Base-by-base conservation (phyloP, 208 protist genomes). In the Trypanosoma mega region DNA sequence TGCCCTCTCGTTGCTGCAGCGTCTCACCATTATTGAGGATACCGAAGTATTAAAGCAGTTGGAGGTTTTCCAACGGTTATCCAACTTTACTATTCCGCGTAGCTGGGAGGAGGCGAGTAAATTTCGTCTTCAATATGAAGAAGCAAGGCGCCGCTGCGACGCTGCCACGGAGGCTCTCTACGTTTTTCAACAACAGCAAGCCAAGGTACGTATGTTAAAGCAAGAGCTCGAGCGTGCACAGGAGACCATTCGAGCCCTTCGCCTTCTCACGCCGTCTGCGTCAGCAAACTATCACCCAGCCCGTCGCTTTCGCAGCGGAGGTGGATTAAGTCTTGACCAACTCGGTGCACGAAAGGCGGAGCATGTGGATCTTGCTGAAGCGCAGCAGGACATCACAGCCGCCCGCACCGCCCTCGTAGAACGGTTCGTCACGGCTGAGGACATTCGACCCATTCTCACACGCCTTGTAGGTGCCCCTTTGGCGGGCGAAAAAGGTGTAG, bases 31-130 rank as follows among this genome's bases (percentile, higher is more conserved):
- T 5, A 71, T 74, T 52, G 72, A 78, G 31, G 72, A 78, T 21
- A 7, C 1, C 9, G 65, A 68, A 29, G 50, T 78, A 23, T n/a
- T 14, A 18, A 52, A 58, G 51, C 72, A 78, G 47, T 47, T 78
- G 1, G 23, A 45, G 2, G 53, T 33, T 20, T 74, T 73, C 46
- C 72, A 78, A 59, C 51, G 65, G 31, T 31, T 68, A 20, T 63
- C 66, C 4, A 60, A 59, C 23, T 24, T 68, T 44, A 71, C 59
- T 21, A 69, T 78, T 12, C 72, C 72, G 27, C 58, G 55, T 30
- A 58, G 57, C 12, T 74, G 72, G 72, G 57, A 78, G 26, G 72
- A 69, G 26, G 72, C 72, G 12, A 52, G 37, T 37, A 69, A 78
- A 31, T 78, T 69, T 36, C 34, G 62, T 5, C 12, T 39, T 24